Conservation (phyloP, 2,329 filamentous ascomycete genomes). For the Verticillium zaregamsianum region DNA sequence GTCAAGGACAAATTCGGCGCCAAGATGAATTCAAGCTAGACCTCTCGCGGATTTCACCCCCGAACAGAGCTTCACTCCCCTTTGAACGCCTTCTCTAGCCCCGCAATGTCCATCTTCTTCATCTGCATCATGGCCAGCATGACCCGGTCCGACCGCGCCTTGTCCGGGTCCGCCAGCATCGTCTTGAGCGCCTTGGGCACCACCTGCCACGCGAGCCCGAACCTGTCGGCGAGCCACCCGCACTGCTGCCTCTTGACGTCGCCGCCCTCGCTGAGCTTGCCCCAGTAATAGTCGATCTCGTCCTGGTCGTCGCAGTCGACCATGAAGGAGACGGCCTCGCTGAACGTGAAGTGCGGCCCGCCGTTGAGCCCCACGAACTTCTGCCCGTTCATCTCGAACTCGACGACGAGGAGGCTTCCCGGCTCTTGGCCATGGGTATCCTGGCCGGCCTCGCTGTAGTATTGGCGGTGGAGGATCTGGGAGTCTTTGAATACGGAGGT, state of each 20-base stretch:
- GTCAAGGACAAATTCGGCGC: neutral
- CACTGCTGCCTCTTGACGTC: slow-evolving; percentile 32
- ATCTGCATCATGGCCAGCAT: slow-evolving; percentile 34
- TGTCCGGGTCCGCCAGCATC: slow-evolving; percentile 27
- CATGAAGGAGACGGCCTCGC: slow-evolving; percentile 36
- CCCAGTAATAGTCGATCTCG: slow-evolving; percentile 44
- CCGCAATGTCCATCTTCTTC: slow-evolving; percentile 38
- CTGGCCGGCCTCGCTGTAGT: slow-evolving; percentile 23
- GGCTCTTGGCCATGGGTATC: slow-evolving; percentile 24
- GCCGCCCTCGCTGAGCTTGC: slow-evolving; percentile 34
- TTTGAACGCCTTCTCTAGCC: slow-evolving; percentile 29
- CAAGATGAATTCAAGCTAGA: no score
- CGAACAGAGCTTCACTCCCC: slow-evolving; percentile 3
- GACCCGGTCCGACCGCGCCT: slow-evolving; percentile 24
- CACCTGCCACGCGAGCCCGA: slow-evolving; percentile 43
- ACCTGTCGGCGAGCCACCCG: slow-evolving; percentile 42
- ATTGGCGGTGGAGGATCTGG: slow-evolving; percentile 25
- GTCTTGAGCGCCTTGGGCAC: slow-evolving; percentile 31
- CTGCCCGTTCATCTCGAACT: slow-evolving; percentile 34
- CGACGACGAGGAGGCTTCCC: slow-evolving; percentile 28
- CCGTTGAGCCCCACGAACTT: slow-evolving; percentile 39
- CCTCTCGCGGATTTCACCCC: no score
- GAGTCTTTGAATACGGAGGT: slow-evolving; percentile 35
- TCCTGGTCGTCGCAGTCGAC: slow-evolving; percentile 39
- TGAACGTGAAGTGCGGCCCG: slow-evolving; percentile 34